These are phyloP conservation scores for Claviceps humidiphila DNA, from an alignment of 2,329 filamentous ascomycete species.

Conservation along the genomic window DNA sequence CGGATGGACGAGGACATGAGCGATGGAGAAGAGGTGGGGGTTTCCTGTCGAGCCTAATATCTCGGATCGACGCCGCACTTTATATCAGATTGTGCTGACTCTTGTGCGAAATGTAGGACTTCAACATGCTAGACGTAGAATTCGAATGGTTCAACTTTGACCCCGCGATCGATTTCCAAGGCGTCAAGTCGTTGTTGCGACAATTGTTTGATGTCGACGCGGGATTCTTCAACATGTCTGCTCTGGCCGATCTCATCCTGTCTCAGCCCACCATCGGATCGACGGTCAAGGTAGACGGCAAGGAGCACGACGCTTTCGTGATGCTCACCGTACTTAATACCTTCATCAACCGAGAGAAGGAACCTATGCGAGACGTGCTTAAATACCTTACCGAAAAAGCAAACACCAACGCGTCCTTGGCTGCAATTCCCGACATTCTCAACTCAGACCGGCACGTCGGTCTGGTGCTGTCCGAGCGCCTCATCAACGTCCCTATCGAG, in stretches of 20 bases:
- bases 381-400: slow-evolving; percentile 55
- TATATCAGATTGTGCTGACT: background rate
- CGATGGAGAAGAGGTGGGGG: slow-evolving; percentile 39
- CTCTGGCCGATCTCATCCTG: slow-evolving; percentile 72
- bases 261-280: slow-evolving; percentile 80
- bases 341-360: slow-evolving; percentile 62
- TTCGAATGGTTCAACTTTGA: slow-evolving; percentile 99
- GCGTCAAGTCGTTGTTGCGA: slow-evolving; percentile 75
- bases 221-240: slow-evolving; percentile 75
- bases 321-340: slow-evolving; percentile 83
- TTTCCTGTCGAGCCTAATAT: background rate
- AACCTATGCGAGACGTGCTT: slow-evolving; percentile 56
- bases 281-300: slow-evolving; percentile 93
- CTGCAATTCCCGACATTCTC: slow-evolving; percentile 45
- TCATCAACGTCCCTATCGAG: slow-evolving; percentile 95
- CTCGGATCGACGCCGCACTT: too few species aligned
- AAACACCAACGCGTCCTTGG: slow-evolving; percentile 38
- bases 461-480: slow-evolving; percentile 76
- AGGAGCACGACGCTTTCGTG: slow-evolving; percentile 83
- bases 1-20: slow-evolving; percentile 40
- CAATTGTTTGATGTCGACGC: slow-evolving; percentile 88
- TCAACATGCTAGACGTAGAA: slow-evolving; percentile 85
- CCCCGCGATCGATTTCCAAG: slow-evolving; percentile 82
- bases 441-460: slow-evolving; percentile 50
- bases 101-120: slow-evolving; percentile 44